These are phyloP conservation scores for Catunica adiposa DNA, from an alignment of 2,329 filamentous ascomycete genomes.

Conservation along the genomic window DNA sequence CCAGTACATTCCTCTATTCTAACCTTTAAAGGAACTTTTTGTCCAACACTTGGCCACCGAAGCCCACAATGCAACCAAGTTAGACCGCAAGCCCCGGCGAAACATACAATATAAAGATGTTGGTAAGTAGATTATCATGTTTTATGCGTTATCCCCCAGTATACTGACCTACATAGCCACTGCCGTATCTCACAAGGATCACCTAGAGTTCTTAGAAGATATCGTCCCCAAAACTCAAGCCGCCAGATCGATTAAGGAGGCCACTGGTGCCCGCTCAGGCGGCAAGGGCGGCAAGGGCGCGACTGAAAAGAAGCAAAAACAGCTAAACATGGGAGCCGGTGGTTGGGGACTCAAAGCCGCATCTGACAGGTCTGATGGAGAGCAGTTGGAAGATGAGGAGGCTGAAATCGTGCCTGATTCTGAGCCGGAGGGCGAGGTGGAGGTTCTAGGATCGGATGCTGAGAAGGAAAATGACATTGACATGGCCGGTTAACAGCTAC, in stretches of 20 bases:
- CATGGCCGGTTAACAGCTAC: slow-evolving; percentile 36
- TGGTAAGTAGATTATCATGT: slow-evolving; percentile 32
- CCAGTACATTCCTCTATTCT: slow-evolving; percentile 6
- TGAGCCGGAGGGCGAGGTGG: background rate
- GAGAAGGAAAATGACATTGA: slow-evolving; percentile 27
- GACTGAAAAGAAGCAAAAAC: slow-evolving; percentile 14
- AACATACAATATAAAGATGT: slow-evolving; percentile 96
- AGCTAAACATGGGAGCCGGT: slow-evolving; percentile 15
- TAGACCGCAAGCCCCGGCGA: slow-evolving; percentile 77
- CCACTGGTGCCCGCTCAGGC: slow-evolving; percentile 34
- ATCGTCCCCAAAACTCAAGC: slow-evolving; percentile 74
- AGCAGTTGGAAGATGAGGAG: slow-evolving; percentile 17
- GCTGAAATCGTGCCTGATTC: slow-evolving; percentile 24
- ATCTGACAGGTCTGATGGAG: slow-evolving; percentile 25
- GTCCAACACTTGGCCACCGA: slow-evolving; percentile 79
- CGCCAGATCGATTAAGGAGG: slow-evolving; percentile 61
- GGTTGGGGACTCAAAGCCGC: slow-evolving; percentile 17
- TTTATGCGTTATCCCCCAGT: background rate
- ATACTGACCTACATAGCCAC: slow-evolving; percentile 33
- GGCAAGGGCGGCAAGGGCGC: slow-evolving; percentile 26
- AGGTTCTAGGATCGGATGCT: background rate
- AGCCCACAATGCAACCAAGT: slow-evolving; percentile 72
- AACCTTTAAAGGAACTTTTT: slow-evolving; percentile 63
- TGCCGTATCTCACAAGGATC: slow-evolving; percentile 75
- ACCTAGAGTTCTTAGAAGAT: slow-evolving; percentile 86